Evolutionary conservation across 345 rosid genomes (phyloP).

Genomic region (Populus deltoides): DNA sequence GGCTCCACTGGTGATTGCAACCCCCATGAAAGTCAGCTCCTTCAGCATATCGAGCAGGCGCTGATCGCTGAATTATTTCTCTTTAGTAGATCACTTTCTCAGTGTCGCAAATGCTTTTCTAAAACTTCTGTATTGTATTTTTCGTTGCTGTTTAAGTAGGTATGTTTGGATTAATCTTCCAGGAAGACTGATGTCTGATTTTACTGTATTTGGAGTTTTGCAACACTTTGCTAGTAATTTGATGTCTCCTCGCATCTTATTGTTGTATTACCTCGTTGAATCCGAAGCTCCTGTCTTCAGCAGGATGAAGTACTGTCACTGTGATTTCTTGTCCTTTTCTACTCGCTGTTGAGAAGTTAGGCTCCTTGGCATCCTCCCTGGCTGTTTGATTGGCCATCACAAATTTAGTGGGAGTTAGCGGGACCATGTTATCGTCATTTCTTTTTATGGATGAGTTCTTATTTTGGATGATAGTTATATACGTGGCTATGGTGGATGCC

Average conservation of each 20-base stretch:
- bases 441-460: background rate
- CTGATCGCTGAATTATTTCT: constrained; percentile 24
- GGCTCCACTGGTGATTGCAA: constrained; percentile 97
- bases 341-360: background rate
- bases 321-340: background rate
- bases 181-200: constrained; percentile 10
- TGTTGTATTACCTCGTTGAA: constrained; percentile 5
- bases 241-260: background rate
- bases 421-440: constrained; percentile 24
- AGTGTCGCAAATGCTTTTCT: background rate
- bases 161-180: background rate
- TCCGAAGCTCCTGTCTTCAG: background rate
- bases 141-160: background rate
- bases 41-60: constrained; percentile 90
- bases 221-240: background rate
- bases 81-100: constrained; percentile 1
- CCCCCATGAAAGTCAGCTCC: constrained; percentile 92
- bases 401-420: constrained; percentile 6
- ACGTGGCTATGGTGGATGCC: constrained; percentile 21
- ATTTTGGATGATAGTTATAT: constrained; percentile 7
- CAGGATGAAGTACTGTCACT: background rate
- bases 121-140: constrained; percentile 13
- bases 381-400: background rate
- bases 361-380: background rate
- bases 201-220: constrained; percentile 9